Conservation (phyloP, 208 protist species). For the Novymonas esmeraldas region DNA sequence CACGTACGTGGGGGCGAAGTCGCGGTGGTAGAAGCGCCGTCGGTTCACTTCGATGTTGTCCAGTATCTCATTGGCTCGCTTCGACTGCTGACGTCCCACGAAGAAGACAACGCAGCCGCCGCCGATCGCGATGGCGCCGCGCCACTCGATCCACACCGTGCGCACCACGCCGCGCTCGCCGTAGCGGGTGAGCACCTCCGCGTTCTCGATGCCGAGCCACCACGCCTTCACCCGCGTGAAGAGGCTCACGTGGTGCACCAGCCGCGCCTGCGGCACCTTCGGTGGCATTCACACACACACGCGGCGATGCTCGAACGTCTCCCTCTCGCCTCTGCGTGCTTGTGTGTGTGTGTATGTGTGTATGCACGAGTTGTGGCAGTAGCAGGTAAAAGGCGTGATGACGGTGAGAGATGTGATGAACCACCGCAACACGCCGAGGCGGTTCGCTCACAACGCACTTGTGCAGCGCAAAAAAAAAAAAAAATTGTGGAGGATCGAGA, state of each 20-base stretch:
- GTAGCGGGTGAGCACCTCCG: slow-evolving; percentile 63
- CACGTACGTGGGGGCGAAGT: slow-evolving; percentile 79
- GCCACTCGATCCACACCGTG: slow-evolving; percentile 81
- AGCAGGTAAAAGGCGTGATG: neutral
- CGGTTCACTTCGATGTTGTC: slow-evolving; percentile 91
- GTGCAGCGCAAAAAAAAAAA: too few relatives aligned
- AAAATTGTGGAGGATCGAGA: too few relatives aligned
- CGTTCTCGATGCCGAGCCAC: slow-evolving; percentile 78
- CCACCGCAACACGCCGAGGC: too few relatives aligned
- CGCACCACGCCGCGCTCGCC: slow-evolving; percentile 65
- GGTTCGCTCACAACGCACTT: too few relatives aligned
- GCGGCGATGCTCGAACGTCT: neutral
- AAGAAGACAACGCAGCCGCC: slow-evolving; percentile 45
- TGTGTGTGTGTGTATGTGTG: neutral
- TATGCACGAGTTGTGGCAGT: neutral
- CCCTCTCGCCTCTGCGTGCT: neutral
- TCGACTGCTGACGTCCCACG: slow-evolving; percentile 56
- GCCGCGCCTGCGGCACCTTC: slow-evolving; percentile 32
- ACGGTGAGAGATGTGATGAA: neutral
- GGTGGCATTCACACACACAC: slow-evolving; percentile 27
- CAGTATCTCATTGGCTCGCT: slow-evolving; percentile 69
- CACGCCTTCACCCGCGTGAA: slow-evolving; percentile 75
- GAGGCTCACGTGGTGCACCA: slow-evolving; percentile 45
- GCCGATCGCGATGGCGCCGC: slow-evolving; percentile 53
- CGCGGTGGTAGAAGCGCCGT: slow-evolving; percentile 69